A percentile compares a stretch with the other conserved stretches of the same genome.
Evolutionary conservation across 495 filamentous ascomycete genomes (phyloP).

Genomic region (Podospora fimiseda): DNA sequence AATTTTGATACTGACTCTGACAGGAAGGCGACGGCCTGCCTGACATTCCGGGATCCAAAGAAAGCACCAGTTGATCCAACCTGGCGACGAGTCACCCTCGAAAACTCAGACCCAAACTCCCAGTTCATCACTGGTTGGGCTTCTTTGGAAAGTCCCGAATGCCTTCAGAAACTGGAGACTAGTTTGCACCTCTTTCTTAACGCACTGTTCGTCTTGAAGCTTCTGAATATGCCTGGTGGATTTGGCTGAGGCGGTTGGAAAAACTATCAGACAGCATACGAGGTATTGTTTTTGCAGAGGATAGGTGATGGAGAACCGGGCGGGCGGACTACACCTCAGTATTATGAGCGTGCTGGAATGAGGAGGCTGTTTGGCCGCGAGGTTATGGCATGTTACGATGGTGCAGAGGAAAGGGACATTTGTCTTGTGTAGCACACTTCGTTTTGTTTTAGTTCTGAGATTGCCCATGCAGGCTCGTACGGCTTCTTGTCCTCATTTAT

Average conservation of each 20-base stretch:
- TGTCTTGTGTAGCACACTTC: too few relatives aligned
- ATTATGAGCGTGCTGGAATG: not conserved
- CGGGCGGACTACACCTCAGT: not conserved
- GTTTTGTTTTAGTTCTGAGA: too few relatives aligned
- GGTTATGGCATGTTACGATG: not conserved
- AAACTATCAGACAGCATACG: not conserved
- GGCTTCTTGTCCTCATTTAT: too few relatives aligned
- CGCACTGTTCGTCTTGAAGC: not conserved
- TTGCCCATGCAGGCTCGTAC: too few relatives aligned
- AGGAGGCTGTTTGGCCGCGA: not conserved
- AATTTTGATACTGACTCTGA: not conserved
- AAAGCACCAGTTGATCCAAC: not conserved
- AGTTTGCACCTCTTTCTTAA: not conserved
- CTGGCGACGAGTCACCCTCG: not conserved
- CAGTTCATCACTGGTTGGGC: not conserved
- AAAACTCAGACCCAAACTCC: not conserved
- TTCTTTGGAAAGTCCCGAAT: not conserved
- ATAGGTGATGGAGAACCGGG: not conserved
- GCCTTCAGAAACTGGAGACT: not conserved
- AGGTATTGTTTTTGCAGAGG: not conserved
- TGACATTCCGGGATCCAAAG: not conserved
- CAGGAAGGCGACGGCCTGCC: not conserved
- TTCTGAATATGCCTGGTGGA: not conserved
- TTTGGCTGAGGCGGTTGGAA: not conserved
- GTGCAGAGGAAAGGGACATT: not conserved